Percentiles rank a stretch among this genome's conserved stretches.
phyloP scores from a whole-genome alignment of 192 early-diverging fungal genomes.

The Cetraspora pellucida region DNA sequence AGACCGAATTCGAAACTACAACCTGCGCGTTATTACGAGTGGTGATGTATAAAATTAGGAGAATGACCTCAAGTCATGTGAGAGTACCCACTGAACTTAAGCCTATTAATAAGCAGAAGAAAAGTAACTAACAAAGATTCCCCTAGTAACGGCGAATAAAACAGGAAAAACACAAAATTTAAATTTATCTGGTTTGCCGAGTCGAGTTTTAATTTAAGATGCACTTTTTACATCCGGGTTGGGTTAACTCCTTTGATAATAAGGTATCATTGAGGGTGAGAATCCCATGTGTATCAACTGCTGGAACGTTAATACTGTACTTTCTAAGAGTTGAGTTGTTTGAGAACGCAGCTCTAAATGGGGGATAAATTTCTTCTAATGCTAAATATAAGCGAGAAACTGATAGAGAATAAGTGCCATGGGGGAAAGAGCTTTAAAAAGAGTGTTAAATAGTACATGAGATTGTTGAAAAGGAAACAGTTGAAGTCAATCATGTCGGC shows the following conservation, averaged over 20 bases:
- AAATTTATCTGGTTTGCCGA: constrained; percentile 55
- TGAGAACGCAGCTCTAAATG: constrained; percentile 71
- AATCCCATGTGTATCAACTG: constrained; percentile 59
- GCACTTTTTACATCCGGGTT: constrained; percentile 43
- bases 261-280: constrained; percentile 75
- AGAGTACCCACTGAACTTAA: constrained; percentile 77
- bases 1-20: no score
- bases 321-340: constrained; percentile 75
- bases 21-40: no score
- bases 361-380: no score
- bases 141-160: constrained; percentile 57
- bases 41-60: constrained; percentile 9
- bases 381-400: no score
- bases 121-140: constrained; percentile 83
- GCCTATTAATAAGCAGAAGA: constrained; percentile 84
- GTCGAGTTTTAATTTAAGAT: constrained; percentile 66
- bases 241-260: constrained; percentile 67
- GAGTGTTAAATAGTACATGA: constrained; percentile 75
- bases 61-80: constrained; percentile 62
- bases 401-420: no score
- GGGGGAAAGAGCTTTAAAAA: constrained; percentile 33
- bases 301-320: constrained; percentile 38
- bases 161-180: constrained; percentile 70
- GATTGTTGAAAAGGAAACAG: constrained; percentile 78
- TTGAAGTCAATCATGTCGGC: constrained; percentile 58